Conservation (phyloP, 1,284 basidiomycete species). For the Amylostereum chailletii region DNA sequence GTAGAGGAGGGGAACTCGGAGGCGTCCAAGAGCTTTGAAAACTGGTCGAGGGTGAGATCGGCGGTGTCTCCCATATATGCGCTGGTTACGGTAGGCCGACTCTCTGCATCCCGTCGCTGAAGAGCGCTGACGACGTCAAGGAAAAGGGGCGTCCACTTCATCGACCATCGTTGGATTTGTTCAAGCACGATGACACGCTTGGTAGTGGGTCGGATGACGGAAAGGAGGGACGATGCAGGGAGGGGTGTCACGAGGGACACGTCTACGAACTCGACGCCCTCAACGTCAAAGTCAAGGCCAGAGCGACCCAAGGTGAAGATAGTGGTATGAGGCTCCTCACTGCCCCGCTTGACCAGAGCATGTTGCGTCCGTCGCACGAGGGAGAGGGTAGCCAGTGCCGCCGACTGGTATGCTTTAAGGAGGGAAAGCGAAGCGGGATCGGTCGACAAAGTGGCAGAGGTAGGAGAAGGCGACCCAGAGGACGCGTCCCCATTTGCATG, state of each 20-base stretch:
- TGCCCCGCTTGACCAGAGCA: slow-evolving; percentile 37
- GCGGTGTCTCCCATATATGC: slow-evolving; percentile 48
- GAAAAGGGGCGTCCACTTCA: slow-evolving; percentile 86
- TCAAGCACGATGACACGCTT: slow-evolving; percentile 81
- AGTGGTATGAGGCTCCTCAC: slow-evolving; percentile 52
- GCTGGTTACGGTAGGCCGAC: slow-evolving; percentile 47
- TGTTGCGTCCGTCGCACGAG: slow-evolving; percentile 54
- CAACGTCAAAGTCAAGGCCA: slow-evolving; percentile 34
- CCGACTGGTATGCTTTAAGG: slow-evolving; percentile 54
- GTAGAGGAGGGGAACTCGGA: slow-evolving; percentile 27
- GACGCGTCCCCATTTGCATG: slow-evolving; percentile 16
- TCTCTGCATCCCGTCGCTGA: slow-evolving; percentile 47
- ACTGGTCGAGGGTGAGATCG: slow-evolving; percentile 33
- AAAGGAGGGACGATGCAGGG: slow-evolving; percentile 53
- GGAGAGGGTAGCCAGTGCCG: slow-evolving; percentile 52
- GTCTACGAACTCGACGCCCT: slow-evolving; percentile 59
- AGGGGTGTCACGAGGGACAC: slow-evolving; percentile 75
- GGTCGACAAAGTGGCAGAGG: slow-evolving; percentile 5
- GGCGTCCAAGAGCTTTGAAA: slow-evolving; percentile 39
- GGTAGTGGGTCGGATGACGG: slow-evolving; percentile 55
- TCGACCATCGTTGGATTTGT: slow-evolving; percentile 65
- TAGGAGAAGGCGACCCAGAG: slow-evolving; percentile 4
- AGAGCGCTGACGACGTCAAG: slow-evolving; percentile 75
- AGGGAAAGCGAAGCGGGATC: slow-evolving; percentile 19
- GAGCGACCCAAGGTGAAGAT: slow-evolving; percentile 65